Conservation (phyloP, 768 basidiomycete genomes). For the Pulveroboletus sp. region DNA sequence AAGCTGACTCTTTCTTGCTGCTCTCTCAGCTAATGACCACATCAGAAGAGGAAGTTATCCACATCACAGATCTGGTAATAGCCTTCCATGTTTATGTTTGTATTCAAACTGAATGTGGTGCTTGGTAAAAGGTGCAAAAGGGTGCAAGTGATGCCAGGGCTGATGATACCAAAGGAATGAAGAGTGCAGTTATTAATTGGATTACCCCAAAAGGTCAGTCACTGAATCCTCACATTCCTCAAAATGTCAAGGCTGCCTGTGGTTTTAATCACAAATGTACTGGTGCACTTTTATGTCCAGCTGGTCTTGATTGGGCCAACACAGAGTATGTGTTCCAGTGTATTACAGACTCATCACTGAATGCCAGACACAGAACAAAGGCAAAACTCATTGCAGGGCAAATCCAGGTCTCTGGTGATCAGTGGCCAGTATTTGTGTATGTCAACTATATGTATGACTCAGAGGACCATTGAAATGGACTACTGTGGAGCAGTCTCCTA, state of each 20-base stretch:
- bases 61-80: background rate
- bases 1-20: too few relatives aligned
- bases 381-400: background rate
- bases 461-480: background rate
- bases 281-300: background rate
- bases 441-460: background rate
- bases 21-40: background rate
- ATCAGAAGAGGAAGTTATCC: too few relatives aligned
- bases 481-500: background rate
- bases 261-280: background rate
- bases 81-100: background rate
- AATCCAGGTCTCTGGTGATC: background rate
- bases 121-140: background rate
- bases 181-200: background rate
- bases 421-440: background rate
- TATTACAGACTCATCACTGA: background rate
- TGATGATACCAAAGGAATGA: background rate
- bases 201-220: background rate
- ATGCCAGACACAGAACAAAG: background rate
- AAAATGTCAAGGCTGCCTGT: too few relatives aligned
- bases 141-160: background rate
- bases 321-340: background rate
- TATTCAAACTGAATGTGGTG: background rate
- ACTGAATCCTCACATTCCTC: background rate
- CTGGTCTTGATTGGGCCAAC: background rate